phyloP scores from a whole-genome alignment of 306 rosid species.

The Ochetophila trinervis region DNA sequence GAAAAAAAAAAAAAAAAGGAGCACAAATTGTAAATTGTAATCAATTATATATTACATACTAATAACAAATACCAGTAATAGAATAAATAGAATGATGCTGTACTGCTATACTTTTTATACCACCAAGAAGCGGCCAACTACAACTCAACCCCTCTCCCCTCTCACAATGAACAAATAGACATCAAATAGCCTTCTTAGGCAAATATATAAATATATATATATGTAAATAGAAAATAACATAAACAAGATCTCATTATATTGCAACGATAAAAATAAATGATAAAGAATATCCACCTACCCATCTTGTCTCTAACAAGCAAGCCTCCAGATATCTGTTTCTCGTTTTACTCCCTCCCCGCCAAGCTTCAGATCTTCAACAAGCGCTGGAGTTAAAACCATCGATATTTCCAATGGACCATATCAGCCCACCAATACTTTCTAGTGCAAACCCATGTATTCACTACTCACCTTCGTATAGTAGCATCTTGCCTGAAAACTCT shows the following conservation, averaged over 20 bases:
- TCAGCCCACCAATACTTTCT: conserved; percentile 19
- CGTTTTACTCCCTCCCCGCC: conserved; percentile 21
- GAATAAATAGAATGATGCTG: conserved; percentile 28
- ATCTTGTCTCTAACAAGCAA: conserved; percentile 19
- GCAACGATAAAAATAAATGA: background rate
- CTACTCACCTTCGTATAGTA: conserved; percentile 23
- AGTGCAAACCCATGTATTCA: conserved; percentile 11
- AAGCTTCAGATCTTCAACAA: conserved; percentile 17
- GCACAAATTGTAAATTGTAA: background rate
- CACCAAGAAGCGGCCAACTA: conserved; percentile 29
- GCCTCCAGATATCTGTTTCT: conserved; percentile 25
- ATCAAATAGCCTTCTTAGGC: background rate
- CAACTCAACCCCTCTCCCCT: conserved; percentile 24
- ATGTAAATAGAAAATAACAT: conserved; percentile 11
- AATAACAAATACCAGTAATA: background rate
- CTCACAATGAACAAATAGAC: background rate
- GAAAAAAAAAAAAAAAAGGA: background rate
- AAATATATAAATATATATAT: conserved; percentile 12
- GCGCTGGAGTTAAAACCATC: conserved; percentile 26
- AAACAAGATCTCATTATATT: background rate
- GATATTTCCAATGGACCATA: conserved; percentile 18
- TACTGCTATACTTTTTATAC: conserved; percentile 31
- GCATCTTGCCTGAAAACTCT: conserved; percentile 33
- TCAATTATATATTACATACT: background rate
- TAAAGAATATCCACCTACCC: conserved; percentile 43